A percentile compares a stretch with the other conserved stretches of the same genome.
These are phyloP conservation scores for Daldinia childiae DNA, from an alignment of 495 filamentous ascomycete species.

Conservation along the genomic window DNA sequence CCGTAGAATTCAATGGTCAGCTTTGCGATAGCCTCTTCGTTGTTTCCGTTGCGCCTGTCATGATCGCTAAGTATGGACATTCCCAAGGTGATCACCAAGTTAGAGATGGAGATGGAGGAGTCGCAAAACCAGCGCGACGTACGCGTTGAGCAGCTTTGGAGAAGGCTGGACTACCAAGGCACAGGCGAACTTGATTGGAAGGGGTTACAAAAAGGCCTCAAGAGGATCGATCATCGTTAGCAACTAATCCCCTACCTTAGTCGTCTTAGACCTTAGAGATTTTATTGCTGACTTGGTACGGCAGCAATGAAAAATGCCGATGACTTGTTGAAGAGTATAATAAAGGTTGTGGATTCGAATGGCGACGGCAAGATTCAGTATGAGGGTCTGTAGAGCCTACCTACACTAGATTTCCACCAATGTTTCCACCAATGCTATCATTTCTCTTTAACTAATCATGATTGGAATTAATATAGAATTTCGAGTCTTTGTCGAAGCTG, in stretches of 20 bases:
- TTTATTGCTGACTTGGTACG: conserved; percentile 38
- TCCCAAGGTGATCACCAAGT: conserved; percentile 54
- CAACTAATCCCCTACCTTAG: conserved; percentile 16
- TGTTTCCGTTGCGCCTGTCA: conserved; percentile 41
- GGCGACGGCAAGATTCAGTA: conserved; percentile 91
- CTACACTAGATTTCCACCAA: background rate
- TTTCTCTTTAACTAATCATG: conserved; percentile 2
- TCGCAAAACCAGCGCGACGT: conserved; percentile 76
- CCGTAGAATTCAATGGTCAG: conserved; percentile 43
- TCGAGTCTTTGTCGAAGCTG: conserved; percentile 82
- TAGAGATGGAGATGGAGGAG: conserved; percentile 63
- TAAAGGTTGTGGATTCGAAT: conserved; percentile 83
- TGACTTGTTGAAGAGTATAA: conserved; percentile 79
- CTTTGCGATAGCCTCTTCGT: conserved; percentile 38
- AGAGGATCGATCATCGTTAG: conserved; percentile 93
- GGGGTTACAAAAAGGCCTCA: conserved; percentile 83
- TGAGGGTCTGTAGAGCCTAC: conserved; percentile 64
- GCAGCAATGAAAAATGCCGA: conserved; percentile 94
- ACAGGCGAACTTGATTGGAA: conserved; percentile 83
- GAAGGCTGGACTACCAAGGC: conserved; percentile 75
- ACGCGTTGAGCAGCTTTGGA: conserved; percentile 83
- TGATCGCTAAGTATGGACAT: conserved; percentile 54
- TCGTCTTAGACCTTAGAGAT: conserved; percentile 6
- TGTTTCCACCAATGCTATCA: no score
- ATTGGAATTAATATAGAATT: conserved; percentile 70